phyloP scores from a whole-genome alignment of 805 yeast genomes.

The Kuraishia molischiana region DNA sequence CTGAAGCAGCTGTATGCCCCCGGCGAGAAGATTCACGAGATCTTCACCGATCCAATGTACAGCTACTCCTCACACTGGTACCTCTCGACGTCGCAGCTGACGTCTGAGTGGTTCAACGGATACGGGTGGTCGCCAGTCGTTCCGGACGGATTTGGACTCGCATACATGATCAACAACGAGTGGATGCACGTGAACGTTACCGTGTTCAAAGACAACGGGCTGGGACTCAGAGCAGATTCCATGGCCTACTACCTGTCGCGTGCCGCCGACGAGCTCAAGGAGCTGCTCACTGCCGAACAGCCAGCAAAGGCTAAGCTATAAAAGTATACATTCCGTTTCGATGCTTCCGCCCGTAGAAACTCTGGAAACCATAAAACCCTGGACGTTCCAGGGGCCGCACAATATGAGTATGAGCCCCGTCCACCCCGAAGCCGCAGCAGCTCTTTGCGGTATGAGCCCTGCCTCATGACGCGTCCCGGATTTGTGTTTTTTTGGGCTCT shows the following conservation, averaged over 20 bases:
- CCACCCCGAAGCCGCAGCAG: not conserved
- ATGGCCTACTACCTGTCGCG: constrained; percentile 61
- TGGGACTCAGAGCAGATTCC: constrained; percentile 43
- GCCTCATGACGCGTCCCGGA: too few relatives aligned
- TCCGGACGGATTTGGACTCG: constrained; percentile 89
- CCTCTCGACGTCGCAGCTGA: constrained; percentile 81
- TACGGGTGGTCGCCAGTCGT: constrained; percentile 96
- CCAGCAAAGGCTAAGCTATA: constrained; percentile 15
- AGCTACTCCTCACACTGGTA: constrained; percentile 78
- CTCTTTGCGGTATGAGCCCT: too few relatives aligned
- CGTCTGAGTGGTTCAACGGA: constrained; percentile 76
- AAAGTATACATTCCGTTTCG: not conserved
- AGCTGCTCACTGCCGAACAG: constrained; percentile 30
- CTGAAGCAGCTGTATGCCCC: constrained; percentile 58
- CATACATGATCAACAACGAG: constrained; percentile 83
- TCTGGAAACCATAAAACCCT: too few relatives aligned
- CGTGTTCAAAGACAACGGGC: constrained; percentile 52
- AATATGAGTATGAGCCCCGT: too few relatives aligned
- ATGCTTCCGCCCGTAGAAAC: too few relatives aligned
- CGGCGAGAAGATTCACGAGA: constrained; percentile 52
- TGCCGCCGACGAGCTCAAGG: constrained; percentile 76
- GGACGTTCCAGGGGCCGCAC: too few relatives aligned
- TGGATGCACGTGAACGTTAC: constrained; percentile 82
- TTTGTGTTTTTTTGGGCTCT: too few relatives aligned
- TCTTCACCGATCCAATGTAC: constrained; percentile 71